Percentiles rank a stretch among this genome's conserved stretches.
phyloP scores from a whole-genome alignment of 495 filamentous ascomycete species.

The Penicillium lagena region DNA sequence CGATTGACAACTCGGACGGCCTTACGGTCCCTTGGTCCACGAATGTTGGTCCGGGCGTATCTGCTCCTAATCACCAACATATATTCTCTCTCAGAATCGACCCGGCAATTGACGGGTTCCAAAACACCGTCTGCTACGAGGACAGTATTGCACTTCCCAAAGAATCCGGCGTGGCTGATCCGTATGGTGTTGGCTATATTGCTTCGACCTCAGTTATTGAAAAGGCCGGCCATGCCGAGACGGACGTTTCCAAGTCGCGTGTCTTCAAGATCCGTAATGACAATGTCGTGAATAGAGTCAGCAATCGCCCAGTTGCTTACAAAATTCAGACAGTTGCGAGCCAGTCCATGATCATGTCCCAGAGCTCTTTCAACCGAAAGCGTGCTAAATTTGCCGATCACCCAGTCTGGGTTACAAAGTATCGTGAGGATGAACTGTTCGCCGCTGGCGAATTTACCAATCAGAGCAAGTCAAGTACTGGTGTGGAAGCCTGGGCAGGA shows the following conservation, averaged over 20 bases:
- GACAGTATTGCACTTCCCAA: conserved; percentile 69
- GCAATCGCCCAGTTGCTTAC: conserved; percentile 70
- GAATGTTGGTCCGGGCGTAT: conserved; percentile 76
- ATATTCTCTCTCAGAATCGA: conserved; percentile 88
- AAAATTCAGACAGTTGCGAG: conserved; percentile 68
- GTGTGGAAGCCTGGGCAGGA: conserved; percentile 35
- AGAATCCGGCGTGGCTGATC: conserved; percentile 61
- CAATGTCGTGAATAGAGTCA: conserved; percentile 60
- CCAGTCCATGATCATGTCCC: conserved; percentile 71
- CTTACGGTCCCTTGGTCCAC: conserved; percentile 69
- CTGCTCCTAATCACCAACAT: conserved; percentile 78
- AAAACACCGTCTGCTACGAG: conserved; percentile 64
- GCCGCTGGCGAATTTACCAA: conserved; percentile 85
- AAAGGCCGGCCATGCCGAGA: conserved; percentile 56
- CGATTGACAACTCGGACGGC: conserved; percentile 52
- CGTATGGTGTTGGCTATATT: conserved; percentile 70
- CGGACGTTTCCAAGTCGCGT: conserved; percentile 58
- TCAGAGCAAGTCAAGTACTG: conserved; percentile 59
- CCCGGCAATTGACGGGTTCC: conserved; percentile 68
- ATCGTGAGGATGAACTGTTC: conserved; percentile 75
- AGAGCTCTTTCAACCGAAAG: conserved; percentile 59
- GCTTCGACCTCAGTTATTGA: conserved; percentile 54
- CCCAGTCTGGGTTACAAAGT: conserved; percentile 75
- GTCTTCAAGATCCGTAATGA: conserved; percentile 80
- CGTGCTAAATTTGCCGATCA: conserved; percentile 80